phyloP scores from a whole-genome alignment of 2,329 filamentous ascomycete species.

The Pestalotiopsis sp. region DNA sequence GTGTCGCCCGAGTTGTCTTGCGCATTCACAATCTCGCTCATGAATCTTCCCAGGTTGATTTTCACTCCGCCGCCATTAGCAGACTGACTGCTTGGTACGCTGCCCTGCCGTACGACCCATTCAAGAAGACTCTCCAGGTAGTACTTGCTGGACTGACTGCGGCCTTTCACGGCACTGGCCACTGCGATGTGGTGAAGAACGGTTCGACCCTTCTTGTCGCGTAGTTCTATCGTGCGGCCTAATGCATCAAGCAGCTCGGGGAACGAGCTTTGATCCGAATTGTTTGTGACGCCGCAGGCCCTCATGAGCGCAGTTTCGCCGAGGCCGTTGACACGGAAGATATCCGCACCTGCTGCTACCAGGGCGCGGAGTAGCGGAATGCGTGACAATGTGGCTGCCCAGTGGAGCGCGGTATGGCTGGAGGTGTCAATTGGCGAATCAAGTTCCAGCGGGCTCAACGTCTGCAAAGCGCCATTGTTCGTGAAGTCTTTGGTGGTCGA shows the following conservation, averaged over 20 bases:
- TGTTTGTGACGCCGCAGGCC: slow-evolving; percentile 91
- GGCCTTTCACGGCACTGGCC: slow-evolving; percentile 91
- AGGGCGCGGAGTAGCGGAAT: slow-evolving; percentile 81
- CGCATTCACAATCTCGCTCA: slow-evolving; percentile 95
- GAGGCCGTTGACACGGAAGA: slow-evolving; percentile 83
- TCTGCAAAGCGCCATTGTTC: slow-evolving; percentile 76
- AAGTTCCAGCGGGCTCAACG: slow-evolving; percentile 77
- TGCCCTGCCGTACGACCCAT: slow-evolving; percentile 88
- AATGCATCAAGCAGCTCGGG: slow-evolving; percentile 88
- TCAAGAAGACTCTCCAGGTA: slow-evolving; percentile 94
- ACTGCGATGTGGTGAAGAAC: slow-evolving; percentile 96
- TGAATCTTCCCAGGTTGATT: slow-evolving; percentile 89
- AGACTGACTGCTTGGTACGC: slow-evolving; percentile 57
- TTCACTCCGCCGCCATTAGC: slow-evolving; percentile 48
- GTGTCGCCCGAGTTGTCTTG: slow-evolving; percentile 95
- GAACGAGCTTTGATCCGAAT: slow-evolving; percentile 87
- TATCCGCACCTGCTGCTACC: slow-evolving; percentile 82
- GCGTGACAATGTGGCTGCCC: slow-evolving; percentile 91
- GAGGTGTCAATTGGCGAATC: slow-evolving; percentile 92
- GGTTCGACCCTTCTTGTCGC: slow-evolving; percentile 86
- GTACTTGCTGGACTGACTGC: slow-evolving; percentile 89
- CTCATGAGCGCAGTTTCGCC: slow-evolving; percentile 94
- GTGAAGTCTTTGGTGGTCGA: slow-evolving; percentile 66
- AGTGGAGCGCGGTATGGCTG: slow-evolving; percentile 89
- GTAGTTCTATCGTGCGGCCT: slow-evolving; percentile 85